Evolutionary conservation across 176 grass and related monocot species (phyloP), one percentile per base, ranked within the genome.

Genomic region (Stipa capillata): DNA sequence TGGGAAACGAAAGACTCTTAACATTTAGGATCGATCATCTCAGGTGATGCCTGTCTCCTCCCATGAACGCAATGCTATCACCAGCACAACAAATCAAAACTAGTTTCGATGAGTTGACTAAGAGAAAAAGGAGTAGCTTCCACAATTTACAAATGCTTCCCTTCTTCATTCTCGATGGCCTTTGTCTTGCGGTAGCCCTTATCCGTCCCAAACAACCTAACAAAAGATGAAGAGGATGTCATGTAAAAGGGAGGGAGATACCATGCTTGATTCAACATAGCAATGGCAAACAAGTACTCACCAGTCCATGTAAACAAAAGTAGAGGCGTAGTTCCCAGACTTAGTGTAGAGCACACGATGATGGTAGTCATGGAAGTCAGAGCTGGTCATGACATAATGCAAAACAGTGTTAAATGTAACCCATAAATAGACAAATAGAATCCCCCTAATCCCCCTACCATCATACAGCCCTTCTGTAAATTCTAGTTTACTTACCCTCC

Each of bases 291-390:
- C 9, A 11, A 45, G 60, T n/a, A 43, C 81, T 78, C 64, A 97
- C 93, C 93, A 93, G 83, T 97, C 93, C 93, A 97, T 97, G 76
- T 97, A 97, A 72, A 92, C 82, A 86, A 97, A 97, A 76, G 93
- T 93, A n/a, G 93, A 97, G 48, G 93, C 86, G 43, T 97, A 97
- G 71, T 92, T 92, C 18, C 90, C 90, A 2, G 90, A 96, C 43
- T 96, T 96, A 17, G 93, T 96, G 69, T 96, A 96, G 4, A 96
- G 90, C 84, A 96, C 90, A 44, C 93, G 89, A 34, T 96, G 90
- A 84, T 92, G 93, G 62, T 92, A 96, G 55, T 96, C 93, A 88
- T 96, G 93, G 69, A 96, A 96, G 42, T 92, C 79, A 5, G 93
- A 77, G 14, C 93, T 96, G 74, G 54, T 77, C 66, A 89, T 16